A percentile compares a stretch with the other conserved stretches of the same genome.
These are phyloP conservation scores for Naganishia vishniacii DNA, from an alignment of 768 basidiomycete genomes.

Conservation along the genomic window DNA sequence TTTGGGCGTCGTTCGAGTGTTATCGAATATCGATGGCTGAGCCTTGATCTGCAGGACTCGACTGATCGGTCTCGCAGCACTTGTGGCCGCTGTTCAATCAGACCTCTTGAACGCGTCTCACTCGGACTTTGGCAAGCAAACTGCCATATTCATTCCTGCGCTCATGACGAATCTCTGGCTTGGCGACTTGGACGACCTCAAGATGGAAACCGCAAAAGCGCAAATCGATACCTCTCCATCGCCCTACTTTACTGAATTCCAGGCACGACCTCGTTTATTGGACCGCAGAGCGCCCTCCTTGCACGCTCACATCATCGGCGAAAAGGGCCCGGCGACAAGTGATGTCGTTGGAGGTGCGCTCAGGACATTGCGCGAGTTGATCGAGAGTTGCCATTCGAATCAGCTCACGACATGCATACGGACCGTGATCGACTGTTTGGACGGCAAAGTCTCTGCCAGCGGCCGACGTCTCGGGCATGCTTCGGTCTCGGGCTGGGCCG, in stretches of 20 bases:
- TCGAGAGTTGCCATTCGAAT: conserved; percentile 67
- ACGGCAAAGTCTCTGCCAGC: conserved; percentile 36
- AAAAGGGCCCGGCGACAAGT: conserved; percentile 66
- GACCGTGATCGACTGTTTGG: conserved; percentile 65
- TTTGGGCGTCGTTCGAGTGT: too few relatives aligned
- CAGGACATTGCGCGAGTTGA: conserved; percentile 63
- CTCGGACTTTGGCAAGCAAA: conserved; percentile 66
- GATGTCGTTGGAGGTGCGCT: conserved; percentile 74
- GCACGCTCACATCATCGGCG: conserved; percentile 80
- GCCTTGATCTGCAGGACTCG: conserved; percentile 60
- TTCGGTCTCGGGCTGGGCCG: conserved; percentile 55
- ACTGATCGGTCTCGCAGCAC: conserved; percentile 75
- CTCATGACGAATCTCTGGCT: conserved; percentile 65
- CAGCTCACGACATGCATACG: conserved; percentile 71
- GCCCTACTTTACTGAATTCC: conserved; percentile 76
- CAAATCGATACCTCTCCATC: conserved; percentile 64
- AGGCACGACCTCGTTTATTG: conserved; percentile 63
- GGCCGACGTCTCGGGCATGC: conserved; percentile 31
- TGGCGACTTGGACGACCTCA: conserved; percentile 58
- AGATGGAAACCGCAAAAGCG: conserved; percentile 61
- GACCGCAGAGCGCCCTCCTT: conserved; percentile 84
- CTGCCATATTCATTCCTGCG: conserved; percentile 64
- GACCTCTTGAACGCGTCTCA: conserved; percentile 73
- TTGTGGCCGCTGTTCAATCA: conserved; percentile 73
- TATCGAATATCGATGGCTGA: too few relatives aligned